A percentile compares a stretch with the other conserved stretches of the same genome.
Evolutionary conservation across 345 rosid genomes (phyloP).

Genomic region (Laguncularia racemosa): DNA sequence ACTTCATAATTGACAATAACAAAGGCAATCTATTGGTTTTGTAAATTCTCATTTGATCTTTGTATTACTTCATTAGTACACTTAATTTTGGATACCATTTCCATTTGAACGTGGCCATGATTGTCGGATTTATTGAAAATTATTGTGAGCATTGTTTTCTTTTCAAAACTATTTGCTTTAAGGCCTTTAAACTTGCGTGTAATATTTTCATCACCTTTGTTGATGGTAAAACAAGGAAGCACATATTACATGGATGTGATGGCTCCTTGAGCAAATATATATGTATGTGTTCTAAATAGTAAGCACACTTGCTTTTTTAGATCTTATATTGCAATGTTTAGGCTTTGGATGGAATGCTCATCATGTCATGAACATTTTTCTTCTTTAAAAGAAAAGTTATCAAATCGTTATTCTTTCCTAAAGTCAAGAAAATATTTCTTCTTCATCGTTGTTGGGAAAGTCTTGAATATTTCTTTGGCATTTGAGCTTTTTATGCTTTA

Average conservation of each 20-base stretch:
- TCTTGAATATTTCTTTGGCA: conserved; percentile 1
- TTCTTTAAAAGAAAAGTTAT: conserved; percentile 84
- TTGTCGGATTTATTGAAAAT: not conserved
- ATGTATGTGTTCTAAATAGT: not conserved
- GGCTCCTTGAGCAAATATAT: not conserved
- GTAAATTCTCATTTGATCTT: no score
- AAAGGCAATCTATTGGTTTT: no score
- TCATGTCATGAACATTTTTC: not conserved
- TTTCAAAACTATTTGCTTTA: conserved; percentile 80
- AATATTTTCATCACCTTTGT: conserved; percentile 58
- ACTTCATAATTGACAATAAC: no score
- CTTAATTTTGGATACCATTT: no score
- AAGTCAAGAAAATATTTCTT: conserved; percentile 84
- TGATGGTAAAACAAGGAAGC: conserved; percentile 83
- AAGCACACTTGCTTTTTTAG: no score
- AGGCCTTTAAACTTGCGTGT: conserved; percentile 94
- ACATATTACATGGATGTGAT: conserved; percentile 26
- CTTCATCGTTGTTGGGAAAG: not conserved
- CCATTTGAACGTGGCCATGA: not conserved
- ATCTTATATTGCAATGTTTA: no score
- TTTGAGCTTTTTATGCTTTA: not conserved
- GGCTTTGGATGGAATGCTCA: no score
- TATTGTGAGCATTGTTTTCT: no score
- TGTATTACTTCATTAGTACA: no score
- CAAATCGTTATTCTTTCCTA: conserved; percentile 84